Evolutionary conservation across 345 rosid species (phyloP).

Genomic region (Corchorus capsularis): DNA sequence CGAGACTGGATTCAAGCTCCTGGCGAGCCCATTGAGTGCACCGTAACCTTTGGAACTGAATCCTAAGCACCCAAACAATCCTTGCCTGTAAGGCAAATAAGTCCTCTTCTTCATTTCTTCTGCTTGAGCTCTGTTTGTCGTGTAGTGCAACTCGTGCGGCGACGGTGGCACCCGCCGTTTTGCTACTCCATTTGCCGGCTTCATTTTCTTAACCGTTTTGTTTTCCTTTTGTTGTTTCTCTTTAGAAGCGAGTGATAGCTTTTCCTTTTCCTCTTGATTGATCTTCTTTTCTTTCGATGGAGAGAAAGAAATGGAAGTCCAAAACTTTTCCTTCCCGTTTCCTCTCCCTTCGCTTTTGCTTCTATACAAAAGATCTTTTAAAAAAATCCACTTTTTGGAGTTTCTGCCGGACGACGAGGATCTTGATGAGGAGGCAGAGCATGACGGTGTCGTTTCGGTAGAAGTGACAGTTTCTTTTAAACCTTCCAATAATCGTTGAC

Average conservation of each 20-base stretch:
- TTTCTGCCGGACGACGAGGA: constrained; percentile 40
- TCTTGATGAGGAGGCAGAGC: constrained; percentile 37
- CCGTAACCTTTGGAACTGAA: constrained; percentile 40
- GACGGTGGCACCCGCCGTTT: constrained; percentile 36
- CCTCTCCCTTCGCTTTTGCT: constrained; percentile 50
- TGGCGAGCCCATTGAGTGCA: constrained; percentile 20
- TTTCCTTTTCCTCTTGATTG: not conserved
- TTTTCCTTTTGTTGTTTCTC: constrained; percentile 38
- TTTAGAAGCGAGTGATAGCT: not conserved
- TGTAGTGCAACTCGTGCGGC: constrained; percentile 53
- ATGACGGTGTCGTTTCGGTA: constrained; percentile 30
- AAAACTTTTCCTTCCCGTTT: constrained; percentile 36
- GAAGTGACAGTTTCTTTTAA: constrained; percentile 11
- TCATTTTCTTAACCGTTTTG: constrained; percentile 21
- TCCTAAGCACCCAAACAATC: constrained; percentile 54
- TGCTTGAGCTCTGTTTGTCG: constrained; percentile 39
- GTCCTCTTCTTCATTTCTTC: constrained; percentile 61
- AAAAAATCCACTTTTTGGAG: constrained; percentile 42
- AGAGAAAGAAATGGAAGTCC: constrained; percentile 40
- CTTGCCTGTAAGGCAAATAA: constrained; percentile 46
- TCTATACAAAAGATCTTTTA: constrained; percentile 44
- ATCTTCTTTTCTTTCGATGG: constrained; percentile 25
- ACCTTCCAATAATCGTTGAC: constrained; percentile 9
- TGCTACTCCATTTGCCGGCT: constrained; percentile 38
- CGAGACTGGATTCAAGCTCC: constrained; percentile 21